Evolutionary conservation across 164 flowering plant genomes (phyloP).

Genomic region (Buxus sempervirens): DNA sequence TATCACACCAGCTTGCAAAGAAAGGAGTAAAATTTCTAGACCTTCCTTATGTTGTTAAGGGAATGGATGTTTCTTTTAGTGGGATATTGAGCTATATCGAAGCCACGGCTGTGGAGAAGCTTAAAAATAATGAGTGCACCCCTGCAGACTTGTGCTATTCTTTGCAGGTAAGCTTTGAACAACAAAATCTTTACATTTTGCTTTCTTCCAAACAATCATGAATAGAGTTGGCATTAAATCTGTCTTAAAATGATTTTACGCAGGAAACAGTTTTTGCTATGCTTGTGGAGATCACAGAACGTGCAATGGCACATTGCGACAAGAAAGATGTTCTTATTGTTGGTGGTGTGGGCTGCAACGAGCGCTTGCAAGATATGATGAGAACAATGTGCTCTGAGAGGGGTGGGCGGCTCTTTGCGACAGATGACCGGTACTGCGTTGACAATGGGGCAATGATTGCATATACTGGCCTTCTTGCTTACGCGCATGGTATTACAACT

Average conservation of each 20-base stretch:
- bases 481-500: conserved; percentile 62
- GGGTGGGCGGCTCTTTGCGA: conserved; percentile 80
- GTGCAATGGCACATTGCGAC: conserved; percentile 99
- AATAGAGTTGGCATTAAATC: not conserved
- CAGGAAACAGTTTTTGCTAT: conserved; percentile 95
- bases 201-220: not conserved
- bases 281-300: conserved; percentile 97
- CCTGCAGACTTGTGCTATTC: conserved; percentile 98
- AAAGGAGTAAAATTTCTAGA: conserved; percentile 83
- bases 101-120: conserved; percentile 86
- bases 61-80: conserved; percentile 98
- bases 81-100: conserved; percentile 91
- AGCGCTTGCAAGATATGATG: conserved; percentile 96
- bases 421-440: conserved; percentile 86
- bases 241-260: not conserved
- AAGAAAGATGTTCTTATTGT: conserved; percentile 88
- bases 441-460: conserved; percentile 99
- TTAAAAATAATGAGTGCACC: conserved; percentile 86
- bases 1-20: conserved; percentile 71
- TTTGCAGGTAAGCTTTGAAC: conserved; percentile 52
- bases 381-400: conserved; percentile 86
- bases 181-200: not conserved
- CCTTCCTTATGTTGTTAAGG: conserved; percentile 92
- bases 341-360: conserved; percentile 99
- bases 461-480: conserved; percentile 89